phyloP scores from a whole-genome alignment of 1,139 yeast species.

The Yamadazyma oceani region DNA sequence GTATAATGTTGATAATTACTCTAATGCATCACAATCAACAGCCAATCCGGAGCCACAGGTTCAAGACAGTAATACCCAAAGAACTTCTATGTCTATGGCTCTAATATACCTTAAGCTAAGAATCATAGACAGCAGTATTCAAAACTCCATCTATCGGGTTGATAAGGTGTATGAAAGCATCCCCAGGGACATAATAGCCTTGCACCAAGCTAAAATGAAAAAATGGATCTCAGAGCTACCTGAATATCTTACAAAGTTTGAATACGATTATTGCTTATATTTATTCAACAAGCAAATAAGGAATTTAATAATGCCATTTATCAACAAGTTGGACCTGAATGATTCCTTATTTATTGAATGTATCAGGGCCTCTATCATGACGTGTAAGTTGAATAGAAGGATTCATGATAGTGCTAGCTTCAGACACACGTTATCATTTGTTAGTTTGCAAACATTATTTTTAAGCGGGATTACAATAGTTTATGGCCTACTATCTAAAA shows the following conservation, averaged over 20 bases:
- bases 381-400: constrained; percentile 10
- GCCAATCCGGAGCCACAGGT: too few relatives aligned
- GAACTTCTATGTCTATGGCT: constrained; percentile 10
- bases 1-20: constrained; percentile 5
- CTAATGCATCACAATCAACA: neutral
- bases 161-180: constrained; percentile 6
- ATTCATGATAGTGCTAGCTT: constrained; percentile 10
- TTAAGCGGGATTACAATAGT: constrained; percentile 13
- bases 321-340: constrained; percentile 6
- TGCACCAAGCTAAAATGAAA: constrained; percentile 8
- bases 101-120: constrained; percentile 8
- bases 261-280: constrained; percentile 11
- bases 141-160: constrained; percentile 9
- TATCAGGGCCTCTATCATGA: constrained; percentile 11
- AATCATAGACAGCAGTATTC: constrained; percentile 12
- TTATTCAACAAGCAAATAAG: constrained; percentile 13
- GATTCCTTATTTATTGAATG: constrained; percentile 13
- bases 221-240: constrained; percentile 10
- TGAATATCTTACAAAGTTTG: constrained; percentile 5
- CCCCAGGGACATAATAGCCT: constrained; percentile 8
- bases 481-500: constrained; percentile 9
- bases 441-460: constrained; percentile 12
- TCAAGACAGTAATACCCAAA: neutral
- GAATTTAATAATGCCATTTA: constrained; percentile 10
- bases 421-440: constrained; percentile 9